Evolutionary conservation across 805 yeast genomes (phyloP), one percentile per base, ranked within the genome.

Genomic region (Pachysolen tannophilus): DNA sequence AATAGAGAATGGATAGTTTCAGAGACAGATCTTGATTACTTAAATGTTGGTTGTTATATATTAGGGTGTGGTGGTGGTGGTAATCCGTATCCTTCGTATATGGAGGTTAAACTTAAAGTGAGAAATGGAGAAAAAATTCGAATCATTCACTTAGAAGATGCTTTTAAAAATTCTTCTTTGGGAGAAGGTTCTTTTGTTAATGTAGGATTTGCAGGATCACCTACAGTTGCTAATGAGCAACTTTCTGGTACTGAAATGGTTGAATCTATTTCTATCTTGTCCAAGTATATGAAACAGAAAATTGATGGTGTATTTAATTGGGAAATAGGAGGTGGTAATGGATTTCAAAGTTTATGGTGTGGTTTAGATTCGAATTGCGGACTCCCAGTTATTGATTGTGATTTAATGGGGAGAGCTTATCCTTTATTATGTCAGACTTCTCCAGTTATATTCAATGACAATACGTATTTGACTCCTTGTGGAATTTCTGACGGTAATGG

Each of bases 31-130:
- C 41, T 53, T 32, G 72, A 66, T 25, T 57, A 56, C 38, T 40
- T 68, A 9, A 46, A 60, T 23, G 56, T 64, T 33, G 75, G 74
- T n/a, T 49, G 63, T 8, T 66, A 65, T 38, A 63, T 66, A 29
- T 54, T 67, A 4, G 72, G 72, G 3, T 61, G 68, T 45, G 72
- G 71, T 2, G 72, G 72, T 13, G 72, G 72, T 24, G 72, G 72
- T 29, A 57, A 59, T 29, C 73, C 72, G 20, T 58, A 63, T 45
- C 50, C 65, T 6, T 43, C 47, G 11, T 60, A 43, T 30, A 49
- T 67, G 5, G 61, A 57, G 31, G 37, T 56, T 3, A 49, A 61
- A 33, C 57, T 55, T 33, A 37, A 53, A 39, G 38, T 65, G 13
- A 38, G 58, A 24, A 38, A 46, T 9, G 73, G 71, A 6, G 53